These are phyloP conservation scores for Trametes cinnabarina DNA, from an alignment of 768 basidiomycete species.

Conservation along the genomic window DNA sequence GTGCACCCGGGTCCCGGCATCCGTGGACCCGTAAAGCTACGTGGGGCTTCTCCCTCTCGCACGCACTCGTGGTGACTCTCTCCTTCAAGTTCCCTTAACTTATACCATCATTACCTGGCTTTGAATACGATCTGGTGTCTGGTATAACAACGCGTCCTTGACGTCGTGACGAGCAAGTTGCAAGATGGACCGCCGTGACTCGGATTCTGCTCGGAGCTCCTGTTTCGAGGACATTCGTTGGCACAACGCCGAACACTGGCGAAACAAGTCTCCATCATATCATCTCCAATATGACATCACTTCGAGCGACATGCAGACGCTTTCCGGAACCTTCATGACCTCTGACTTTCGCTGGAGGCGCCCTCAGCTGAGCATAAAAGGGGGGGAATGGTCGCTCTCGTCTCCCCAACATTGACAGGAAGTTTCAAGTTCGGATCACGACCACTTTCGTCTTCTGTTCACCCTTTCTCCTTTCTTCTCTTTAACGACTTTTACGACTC, in stretches of 20 bases:
- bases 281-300: not conserved
- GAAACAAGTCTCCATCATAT: not conserved
- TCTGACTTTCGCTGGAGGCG: not conserved
- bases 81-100: too few relatives aligned
- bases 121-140: too few relatives aligned
- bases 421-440: slow-evolving; percentile 18
- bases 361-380: not conserved
- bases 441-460: slow-evolving; percentile 12
- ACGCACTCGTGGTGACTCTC: too few relatives aligned
- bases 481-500: slow-evolving; percentile 18
- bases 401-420: slow-evolving; percentile 12
- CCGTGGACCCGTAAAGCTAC: too few relatives aligned
- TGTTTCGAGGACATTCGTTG: not conserved
- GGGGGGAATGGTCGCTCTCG: not conserved
- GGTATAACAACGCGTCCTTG: too few relatives aligned
- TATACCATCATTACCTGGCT: too few relatives aligned
- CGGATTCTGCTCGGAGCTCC: not conserved
- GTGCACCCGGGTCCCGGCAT: too few relatives aligned
- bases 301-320: not conserved
- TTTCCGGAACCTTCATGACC: slow-evolving; percentile 3
- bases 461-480: slow-evolving; percentile 3
- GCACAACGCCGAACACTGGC: too few relatives aligned
- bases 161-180: too few relatives aligned
- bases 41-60: too few relatives aligned
- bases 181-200: not conserved